These are phyloP conservation scores for Pestalotiopsis fici DNA, from an alignment of 2,329 filamentous ascomycete species.

Conservation along the genomic window DNA sequence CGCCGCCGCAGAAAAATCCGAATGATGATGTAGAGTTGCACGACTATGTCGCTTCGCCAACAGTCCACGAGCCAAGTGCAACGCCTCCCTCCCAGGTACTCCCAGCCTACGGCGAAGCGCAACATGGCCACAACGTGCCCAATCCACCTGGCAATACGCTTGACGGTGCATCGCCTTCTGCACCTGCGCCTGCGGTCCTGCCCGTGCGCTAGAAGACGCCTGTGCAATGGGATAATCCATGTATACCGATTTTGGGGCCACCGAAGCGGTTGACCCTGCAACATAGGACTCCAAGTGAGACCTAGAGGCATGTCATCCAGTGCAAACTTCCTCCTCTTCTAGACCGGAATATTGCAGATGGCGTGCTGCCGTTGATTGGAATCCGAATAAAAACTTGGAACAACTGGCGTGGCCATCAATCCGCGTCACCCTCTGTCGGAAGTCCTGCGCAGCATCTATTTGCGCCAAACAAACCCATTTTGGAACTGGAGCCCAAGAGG, in stretches of 20 bases:
- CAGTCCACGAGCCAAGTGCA: background rate
- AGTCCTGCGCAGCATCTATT: no score
- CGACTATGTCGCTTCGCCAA: background rate
- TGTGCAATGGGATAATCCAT: background rate
- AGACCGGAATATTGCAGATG: no score
- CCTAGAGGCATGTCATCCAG: background rate
- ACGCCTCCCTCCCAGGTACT: background rate
- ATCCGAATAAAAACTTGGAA: no score
- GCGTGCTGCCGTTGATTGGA: background rate
- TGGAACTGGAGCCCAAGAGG: no score
- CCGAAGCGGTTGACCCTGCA: no score
- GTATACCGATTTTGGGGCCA: background rate
- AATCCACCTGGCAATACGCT: background rate
- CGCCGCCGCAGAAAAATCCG: conserved; percentile 18
- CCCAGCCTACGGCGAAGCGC: conserved; percentile 10
- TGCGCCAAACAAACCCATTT: no score
- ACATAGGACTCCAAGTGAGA: no score
- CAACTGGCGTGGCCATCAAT: no score
- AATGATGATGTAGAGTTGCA: conserved; percentile 20
- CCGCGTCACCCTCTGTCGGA: no score
- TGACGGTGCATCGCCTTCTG: background rate
- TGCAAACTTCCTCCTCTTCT: no score
- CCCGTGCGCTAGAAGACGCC: background rate
- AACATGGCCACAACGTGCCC: background rate
- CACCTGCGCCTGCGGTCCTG: background rate